Evolutionary conservation across 2,329 filamentous ascomycete species (phyloP), one percentile per base, ranked within the genome.

Genomic region (Mariannaea sp.): DNA sequence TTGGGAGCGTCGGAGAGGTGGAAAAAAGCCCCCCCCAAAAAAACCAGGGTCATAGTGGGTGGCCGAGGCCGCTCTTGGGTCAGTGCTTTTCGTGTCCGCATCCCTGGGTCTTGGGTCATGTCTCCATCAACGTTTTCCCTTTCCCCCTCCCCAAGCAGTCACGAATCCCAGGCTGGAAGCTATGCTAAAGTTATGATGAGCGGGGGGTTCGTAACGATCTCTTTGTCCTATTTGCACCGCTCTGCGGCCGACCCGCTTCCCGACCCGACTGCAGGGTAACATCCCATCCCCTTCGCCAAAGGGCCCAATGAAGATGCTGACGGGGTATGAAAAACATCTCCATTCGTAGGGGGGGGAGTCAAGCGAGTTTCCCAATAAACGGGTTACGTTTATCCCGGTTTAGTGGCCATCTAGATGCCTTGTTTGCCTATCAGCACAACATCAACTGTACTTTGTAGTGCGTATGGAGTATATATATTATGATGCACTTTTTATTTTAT

Each of bases 91-190:
- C 57, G 17, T 22, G 61, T 53, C 62, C 62, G 40, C 42, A 39
- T 56, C 49, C 55, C 60, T 62, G 62, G 62, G 62, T 56, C 55
- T 58, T 62, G 62, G 62, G 62, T 56, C 48, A 38, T 35, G 49
- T 39, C 49, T 53, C 29, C 29, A n/a, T 32, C 5, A 6, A 32
- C 13, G 29, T n/a, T 32, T 32, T n/a, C 29, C 9, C 29, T 32
- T 12, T 32, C 7, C 26, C 7, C 26, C 26, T n/a, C 49, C 48
- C 49, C 40, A 51, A 32, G 24, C 22, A 8, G 22, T 8, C 8
- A 8, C 5, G 26, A 44, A n/a, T 17, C 35, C 26, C 26, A 30
- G 19, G 39, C 42, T 39, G 14, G 27, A 19, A 43, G 41, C 41
- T 22, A n/a, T 43, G 40, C 29, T 26, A 26, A 32, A 33, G 55